These are phyloP conservation scores for Erythrophleum fordii DNA, from an alignment of 306 rosid species.

Conservation along the genomic window DNA sequence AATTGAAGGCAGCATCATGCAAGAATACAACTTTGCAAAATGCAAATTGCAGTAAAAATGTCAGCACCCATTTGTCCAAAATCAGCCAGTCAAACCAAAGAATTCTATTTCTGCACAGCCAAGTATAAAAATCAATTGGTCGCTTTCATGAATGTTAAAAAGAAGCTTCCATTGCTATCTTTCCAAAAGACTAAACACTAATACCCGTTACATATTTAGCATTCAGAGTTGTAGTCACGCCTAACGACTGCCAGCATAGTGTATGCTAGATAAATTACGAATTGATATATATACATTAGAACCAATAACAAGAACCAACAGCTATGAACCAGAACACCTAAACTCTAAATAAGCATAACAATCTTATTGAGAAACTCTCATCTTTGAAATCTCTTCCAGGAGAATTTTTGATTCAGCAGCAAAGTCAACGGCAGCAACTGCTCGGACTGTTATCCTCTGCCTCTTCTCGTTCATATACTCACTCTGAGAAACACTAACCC, in stretches of 20 bases:
- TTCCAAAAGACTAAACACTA: neutral
- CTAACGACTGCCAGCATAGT: conserved; percentile 25
- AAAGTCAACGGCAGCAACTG: conserved; percentile 79
- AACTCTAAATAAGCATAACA: conserved; percentile 22
- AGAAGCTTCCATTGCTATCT: neutral
- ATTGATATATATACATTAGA: conserved; percentile 46
- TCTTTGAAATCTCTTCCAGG: conserved; percentile 84
- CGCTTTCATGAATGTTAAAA: neutral
- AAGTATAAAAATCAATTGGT: neutral
- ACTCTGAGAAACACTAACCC: conserved; percentile 81
- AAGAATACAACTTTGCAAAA: neutral
- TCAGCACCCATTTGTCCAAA: neutral
- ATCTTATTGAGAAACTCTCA: conserved; percentile 47
- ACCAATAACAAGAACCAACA: conserved; percentile 11
- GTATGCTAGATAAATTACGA: conserved; percentile 22
- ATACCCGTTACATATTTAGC: neutral
- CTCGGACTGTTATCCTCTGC: conserved; percentile 76
- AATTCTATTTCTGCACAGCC: neutral
- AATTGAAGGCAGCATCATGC: neutral
- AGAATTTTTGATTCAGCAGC: conserved; percentile 76
- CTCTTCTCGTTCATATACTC: conserved; percentile 87
- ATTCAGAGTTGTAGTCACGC: neutral
- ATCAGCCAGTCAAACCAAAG: neutral
- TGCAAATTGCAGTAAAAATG: neutral
- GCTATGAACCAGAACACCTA: conserved; percentile 3